These are phyloP conservation scores for Sphaceloma murrayae DNA, from an alignment of 2,329 filamentous ascomycete genomes.

Conservation along the genomic window DNA sequence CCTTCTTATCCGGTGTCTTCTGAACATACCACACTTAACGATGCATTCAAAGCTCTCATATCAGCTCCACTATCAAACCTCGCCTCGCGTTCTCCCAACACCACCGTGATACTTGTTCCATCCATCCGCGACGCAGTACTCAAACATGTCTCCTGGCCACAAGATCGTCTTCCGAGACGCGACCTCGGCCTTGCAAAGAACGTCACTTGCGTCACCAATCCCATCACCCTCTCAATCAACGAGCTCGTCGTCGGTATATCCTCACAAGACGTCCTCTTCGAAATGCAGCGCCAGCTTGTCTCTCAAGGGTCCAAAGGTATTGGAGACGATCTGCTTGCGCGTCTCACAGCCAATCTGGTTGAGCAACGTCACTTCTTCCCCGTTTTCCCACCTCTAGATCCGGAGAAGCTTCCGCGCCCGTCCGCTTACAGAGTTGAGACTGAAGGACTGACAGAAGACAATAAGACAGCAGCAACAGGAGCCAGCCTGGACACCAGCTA, in stretches of 20 bases:
- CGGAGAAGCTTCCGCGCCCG: constrained; percentile 55
- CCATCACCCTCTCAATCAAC: constrained; percentile 80
- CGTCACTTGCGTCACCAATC: constrained; percentile 73
- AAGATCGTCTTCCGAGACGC: constrained; percentile 58
- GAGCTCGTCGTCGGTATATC: constrained; percentile 75
- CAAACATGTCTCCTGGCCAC: constrained; percentile 81
- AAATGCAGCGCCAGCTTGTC: constrained; percentile 48
- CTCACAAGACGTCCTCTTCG: constrained; percentile 73
- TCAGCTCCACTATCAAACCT: constrained; percentile 64
- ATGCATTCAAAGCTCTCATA: constrained; percentile 75
- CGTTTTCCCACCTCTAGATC: constrained; percentile 69
- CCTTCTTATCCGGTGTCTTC: constrained; percentile 37
- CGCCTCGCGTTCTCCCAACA: constrained; percentile 58
- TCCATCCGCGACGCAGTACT: constrained; percentile 72
- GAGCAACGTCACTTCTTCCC: constrained; percentile 90
- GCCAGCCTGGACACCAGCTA: constrained; percentile 75
- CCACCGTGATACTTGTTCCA: constrained; percentile 74
- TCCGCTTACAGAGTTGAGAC: constrained; percentile 34
- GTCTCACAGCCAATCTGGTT: constrained; percentile 68
- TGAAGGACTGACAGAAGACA: constrained; percentile 20
- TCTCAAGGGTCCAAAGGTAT: constrained; percentile 76
- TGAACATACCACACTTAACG: constrained; percentile 68
- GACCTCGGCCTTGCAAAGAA: constrained; percentile 72
- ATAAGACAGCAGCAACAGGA: constrained; percentile 53
- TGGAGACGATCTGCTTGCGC: constrained; percentile 54